Evolutionary conservation across 805 yeast genomes (phyloP).

Genomic region (Phaffomyces antillensis): DNA sequence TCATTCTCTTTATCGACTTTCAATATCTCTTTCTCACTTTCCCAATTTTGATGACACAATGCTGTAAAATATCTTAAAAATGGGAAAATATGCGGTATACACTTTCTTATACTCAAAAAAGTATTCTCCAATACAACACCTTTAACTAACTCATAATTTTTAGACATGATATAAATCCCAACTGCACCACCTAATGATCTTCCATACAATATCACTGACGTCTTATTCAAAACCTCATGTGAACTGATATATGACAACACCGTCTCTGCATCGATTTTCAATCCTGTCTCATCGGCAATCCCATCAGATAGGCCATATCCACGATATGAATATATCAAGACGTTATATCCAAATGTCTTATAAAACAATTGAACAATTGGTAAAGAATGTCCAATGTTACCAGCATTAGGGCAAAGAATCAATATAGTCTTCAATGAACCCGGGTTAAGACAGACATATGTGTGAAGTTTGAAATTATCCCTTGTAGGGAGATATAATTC

Average conservation of each 20-base stretch:
- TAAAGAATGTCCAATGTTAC: conserved; percentile 86
- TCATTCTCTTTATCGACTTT: conserved; percentile 31
- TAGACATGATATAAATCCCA: conserved; percentile 71
- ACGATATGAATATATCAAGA: conserved; percentile 78
- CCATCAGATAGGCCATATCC: conserved; percentile 89
- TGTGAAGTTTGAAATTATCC: conserved; percentile 65
- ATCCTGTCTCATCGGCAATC: conserved; percentile 63
- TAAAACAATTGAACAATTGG: conserved; percentile 73
- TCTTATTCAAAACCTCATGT: conserved; percentile 44
- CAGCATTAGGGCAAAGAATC: conserved; percentile 87
- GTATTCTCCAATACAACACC: conserved; percentile 84
- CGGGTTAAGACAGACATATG: conserved; percentile 54
- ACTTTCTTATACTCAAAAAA: conserved; percentile 65
- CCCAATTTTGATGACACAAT: conserved; percentile 79
- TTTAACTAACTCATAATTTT: conserved; percentile 40
- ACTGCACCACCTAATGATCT: conserved; percentile 95
- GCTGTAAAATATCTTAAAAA: conserved; percentile 44
- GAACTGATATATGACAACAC: conserved; percentile 50
- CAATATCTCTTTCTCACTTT: conserved; percentile 55
- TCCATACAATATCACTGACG: conserved; percentile 68
- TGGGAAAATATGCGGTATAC: conserved; percentile 72
- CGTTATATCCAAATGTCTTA: conserved; percentile 59
- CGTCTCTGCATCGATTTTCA: conserved; percentile 76
- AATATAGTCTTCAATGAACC: conserved; percentile 61
- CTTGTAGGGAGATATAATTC: conserved; percentile 50